phyloP scores from a whole-genome alignment of 495 filamentous ascomycete species.

The Amorphotheca resinae region DNA sequence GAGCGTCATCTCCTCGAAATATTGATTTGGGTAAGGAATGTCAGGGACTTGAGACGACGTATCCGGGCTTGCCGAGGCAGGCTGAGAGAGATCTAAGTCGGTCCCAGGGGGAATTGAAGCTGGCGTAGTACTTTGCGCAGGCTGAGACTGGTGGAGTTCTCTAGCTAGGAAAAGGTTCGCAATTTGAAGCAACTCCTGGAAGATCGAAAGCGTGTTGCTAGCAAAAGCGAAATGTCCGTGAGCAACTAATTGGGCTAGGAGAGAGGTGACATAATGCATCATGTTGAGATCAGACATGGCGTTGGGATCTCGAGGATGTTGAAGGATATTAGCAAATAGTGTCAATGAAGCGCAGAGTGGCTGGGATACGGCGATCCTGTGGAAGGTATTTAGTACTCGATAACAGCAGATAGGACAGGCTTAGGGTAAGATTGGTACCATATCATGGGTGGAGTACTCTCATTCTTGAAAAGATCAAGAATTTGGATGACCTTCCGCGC shows the following conservation, averaged over 20 bases:
- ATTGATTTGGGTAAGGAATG: too few relatives aligned
- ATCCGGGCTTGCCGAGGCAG: too few relatives aligned
- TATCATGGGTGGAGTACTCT: neutral
- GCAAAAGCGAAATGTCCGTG: neutral
- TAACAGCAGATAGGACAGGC: too few relatives aligned
- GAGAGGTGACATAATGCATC: slow-evolving; percentile 1
- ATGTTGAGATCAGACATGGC: slow-evolving; percentile 16
- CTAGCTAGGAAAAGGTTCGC: neutral
- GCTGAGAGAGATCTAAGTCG: too few relatives aligned
- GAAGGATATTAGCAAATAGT: slow-evolving; percentile 35
- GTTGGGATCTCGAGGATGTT: slow-evolving; percentile 31
- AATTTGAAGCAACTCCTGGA: neutral
- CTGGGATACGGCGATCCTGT: too few relatives aligned
- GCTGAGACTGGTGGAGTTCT: too few relatives aligned
- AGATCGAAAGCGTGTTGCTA: neutral
- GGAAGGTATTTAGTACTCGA: too few relatives aligned
- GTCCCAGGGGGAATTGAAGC: too few relatives aligned
- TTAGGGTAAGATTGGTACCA: too few relatives aligned
- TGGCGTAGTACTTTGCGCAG: too few relatives aligned
- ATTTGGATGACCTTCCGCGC: neutral
- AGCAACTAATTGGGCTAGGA: neutral
- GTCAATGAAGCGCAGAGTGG: slow-evolving; percentile 33
- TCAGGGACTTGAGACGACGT: too few relatives aligned
- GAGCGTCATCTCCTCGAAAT: too few relatives aligned
- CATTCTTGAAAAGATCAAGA: neutral